Evolutionary conservation across 306 rosid species (phyloP).

Genomic region (Morella rubra): DNA sequence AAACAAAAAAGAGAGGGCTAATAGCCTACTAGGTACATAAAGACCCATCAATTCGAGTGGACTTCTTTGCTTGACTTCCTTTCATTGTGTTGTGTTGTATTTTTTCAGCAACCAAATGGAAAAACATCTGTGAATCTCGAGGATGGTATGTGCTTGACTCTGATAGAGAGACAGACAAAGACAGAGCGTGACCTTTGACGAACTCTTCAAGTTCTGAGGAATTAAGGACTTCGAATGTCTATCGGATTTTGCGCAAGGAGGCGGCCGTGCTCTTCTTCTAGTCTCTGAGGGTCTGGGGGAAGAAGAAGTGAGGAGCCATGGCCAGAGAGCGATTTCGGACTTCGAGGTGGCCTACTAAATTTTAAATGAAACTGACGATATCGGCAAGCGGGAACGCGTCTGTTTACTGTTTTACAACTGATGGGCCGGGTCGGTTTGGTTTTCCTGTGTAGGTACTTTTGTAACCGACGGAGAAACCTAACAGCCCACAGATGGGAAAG

Average conservation of each 20-base stretch:
- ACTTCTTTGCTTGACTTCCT: not conserved
- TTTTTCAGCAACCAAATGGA: constrained; percentile 2
- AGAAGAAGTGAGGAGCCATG: constrained; percentile 78
- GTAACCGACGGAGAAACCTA: no score
- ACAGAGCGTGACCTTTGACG: constrained; percentile 66
- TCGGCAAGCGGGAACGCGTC: constrained; percentile 31
- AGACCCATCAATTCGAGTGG: not conserved
- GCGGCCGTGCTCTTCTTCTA: constrained; percentile 60
- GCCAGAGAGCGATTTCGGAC: not conserved
- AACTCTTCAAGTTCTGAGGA: constrained; percentile 78
- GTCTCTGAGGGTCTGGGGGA: constrained; percentile 62
- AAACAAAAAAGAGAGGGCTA: not conserved
- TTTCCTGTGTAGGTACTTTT: not conserved
- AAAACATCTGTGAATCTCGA: not conserved
- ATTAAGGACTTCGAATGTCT: constrained; percentile 47
- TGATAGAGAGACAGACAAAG: not conserved
- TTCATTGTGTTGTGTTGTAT: not conserved
- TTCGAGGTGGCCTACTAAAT: not conserved
- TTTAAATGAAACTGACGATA: constrained; percentile 25
- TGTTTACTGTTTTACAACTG: not conserved
- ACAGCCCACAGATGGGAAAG: no score
- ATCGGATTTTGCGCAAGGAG: constrained; percentile 50
- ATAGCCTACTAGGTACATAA: not conserved
- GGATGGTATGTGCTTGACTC: not conserved
- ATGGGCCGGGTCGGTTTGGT: not conserved